phyloP scores from a whole-genome alignment of 2,329 filamentous ascomycete genomes.

The Lomentospora prolificans region DNA sequence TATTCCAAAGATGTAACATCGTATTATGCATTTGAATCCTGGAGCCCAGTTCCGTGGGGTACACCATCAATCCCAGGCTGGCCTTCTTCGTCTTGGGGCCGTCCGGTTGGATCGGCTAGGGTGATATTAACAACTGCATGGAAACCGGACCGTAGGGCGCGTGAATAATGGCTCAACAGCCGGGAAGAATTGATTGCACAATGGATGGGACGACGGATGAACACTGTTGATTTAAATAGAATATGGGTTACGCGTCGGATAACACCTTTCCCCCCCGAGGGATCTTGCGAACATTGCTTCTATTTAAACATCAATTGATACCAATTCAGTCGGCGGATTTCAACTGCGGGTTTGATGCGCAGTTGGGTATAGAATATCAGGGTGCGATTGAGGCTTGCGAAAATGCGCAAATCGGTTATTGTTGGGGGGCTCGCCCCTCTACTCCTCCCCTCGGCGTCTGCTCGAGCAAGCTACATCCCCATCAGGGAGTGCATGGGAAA shows the following conservation, averaged over 20 bases:
- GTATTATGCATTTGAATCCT: too few relatives aligned
- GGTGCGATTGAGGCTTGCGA: not conserved
- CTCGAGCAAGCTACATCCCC: not conserved
- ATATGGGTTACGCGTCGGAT: not conserved
- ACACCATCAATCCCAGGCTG: too few relatives aligned
- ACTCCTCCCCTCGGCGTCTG: not conserved
- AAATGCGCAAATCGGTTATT: not conserved
- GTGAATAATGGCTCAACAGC: not conserved
- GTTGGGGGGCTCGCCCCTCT: not conserved
- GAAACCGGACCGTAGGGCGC: too few relatives aligned
- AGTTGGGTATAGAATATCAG: not conserved
- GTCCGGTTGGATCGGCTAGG: too few relatives aligned
- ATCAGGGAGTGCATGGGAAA: constrained; percentile 3
- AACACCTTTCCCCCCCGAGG: not conserved
- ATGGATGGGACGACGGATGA: not conserved
- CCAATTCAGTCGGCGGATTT: not conserved
- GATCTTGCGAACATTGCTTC: not conserved
- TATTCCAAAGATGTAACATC: too few relatives aligned
- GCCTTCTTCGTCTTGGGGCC: too few relatives aligned
- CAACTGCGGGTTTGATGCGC: not conserved
- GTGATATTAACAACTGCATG: too few relatives aligned
- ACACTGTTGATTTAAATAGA: not conserved
- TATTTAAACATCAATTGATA: not conserved
- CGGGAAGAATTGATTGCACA: not conserved
- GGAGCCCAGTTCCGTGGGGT: too few relatives aligned